Conservation (phyloP, 371 early-diverging fungal genomes). For the Mucor sp. region DNA sequence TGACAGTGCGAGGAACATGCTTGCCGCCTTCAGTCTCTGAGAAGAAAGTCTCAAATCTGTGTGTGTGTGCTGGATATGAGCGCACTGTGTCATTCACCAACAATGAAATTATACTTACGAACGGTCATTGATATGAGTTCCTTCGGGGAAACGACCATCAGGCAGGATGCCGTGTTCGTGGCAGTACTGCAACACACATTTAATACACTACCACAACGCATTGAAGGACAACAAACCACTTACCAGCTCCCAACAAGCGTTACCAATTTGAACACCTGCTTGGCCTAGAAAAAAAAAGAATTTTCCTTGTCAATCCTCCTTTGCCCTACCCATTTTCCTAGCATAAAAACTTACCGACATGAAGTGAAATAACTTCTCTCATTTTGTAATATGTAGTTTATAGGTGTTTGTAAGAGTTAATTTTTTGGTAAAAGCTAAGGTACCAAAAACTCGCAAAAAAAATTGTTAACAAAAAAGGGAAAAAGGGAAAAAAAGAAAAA, state of each 20-base stretch:
- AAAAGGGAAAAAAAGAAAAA: constrained; percentile 16
- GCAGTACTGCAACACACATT: constrained; percentile 65
- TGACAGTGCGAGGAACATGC: constrained; percentile 99
- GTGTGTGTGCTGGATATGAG: background rate
- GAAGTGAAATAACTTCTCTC: constrained; percentile 93
- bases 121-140: constrained; percentile 29
- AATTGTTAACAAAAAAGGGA: constrained; percentile 2
- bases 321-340: background rate
- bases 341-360: constrained; percentile 57
- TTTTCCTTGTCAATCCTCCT: background rate
- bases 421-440: constrained; percentile 11
- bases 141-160: constrained; percentile 82
- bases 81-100: background rate
- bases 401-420: constrained; percentile 14
- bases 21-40: constrained; percentile 97
- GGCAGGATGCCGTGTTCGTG: constrained; percentile 94
- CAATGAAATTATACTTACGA: constrained; percentile 32
- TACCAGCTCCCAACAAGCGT: constrained; percentile 96
- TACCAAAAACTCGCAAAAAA: constrained; percentile 15
- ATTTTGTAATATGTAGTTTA: background rate
- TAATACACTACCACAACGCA: background rate
- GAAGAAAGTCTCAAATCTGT: constrained; percentile 87
- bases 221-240: background rate
- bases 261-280: constrained; percentile 98
- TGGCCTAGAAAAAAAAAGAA: constrained; percentile 57